Evolutionary conservation across 164 flowering plant species (phyloP).

Genomic region (Vitis rotundifolia): DNA sequence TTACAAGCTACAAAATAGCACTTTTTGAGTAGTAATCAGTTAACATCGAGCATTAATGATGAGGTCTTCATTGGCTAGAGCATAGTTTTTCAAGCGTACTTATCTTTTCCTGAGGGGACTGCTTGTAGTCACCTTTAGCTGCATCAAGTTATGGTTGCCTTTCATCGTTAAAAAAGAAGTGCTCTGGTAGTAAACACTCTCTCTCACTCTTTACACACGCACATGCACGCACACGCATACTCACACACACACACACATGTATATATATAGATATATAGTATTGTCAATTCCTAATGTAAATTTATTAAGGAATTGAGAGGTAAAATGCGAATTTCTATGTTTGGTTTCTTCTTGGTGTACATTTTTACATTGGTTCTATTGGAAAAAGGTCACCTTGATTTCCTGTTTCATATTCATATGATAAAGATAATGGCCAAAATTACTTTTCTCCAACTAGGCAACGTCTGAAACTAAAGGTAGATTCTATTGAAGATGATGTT

Average conservation of each 20-base stretch:
- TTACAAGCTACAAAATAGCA: no score
- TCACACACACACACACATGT: no score
- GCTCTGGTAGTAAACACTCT: constrained; percentile 52
- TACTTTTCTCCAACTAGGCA: constrained; percentile 33
- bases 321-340: no score
- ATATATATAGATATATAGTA: background rate
- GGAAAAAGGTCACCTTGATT: constrained; percentile 81
- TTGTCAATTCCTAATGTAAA: background rate
- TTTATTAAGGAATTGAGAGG: no score
- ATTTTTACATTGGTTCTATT: constrained; percentile 18
- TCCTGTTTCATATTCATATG: constrained; percentile 53
- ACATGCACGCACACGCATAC: no score
- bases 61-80: no score
- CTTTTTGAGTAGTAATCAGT: no score
- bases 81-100: background rate
- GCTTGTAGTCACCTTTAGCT: constrained; percentile 32
- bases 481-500: constrained; percentile 55
- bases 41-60: background rate
- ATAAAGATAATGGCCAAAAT: constrained; percentile 29
- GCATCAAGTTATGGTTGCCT: constrained; percentile 54
- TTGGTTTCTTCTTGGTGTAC: background rate
- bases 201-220: background rate
- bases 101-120: constrained; percentile 31
- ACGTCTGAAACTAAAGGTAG: constrained; percentile 33
- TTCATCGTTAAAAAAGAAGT: constrained; percentile 56